Base-by-base conservation (phyloP, 2,329 filamentous ascomycete species). In the Aspergillus chevalieri region DNA sequence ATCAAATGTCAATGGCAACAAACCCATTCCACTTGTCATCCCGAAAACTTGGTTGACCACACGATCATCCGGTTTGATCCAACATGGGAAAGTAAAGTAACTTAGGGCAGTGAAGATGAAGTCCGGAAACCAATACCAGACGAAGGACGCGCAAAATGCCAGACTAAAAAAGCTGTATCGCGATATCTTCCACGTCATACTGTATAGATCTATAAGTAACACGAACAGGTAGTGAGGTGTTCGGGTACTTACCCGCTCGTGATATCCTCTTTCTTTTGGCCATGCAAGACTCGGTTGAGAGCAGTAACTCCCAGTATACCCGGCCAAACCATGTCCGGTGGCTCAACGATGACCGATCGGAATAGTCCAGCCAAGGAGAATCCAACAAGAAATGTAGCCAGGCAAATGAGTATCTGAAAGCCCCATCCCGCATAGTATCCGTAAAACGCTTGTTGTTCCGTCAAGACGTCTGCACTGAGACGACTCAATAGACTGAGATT, bases 71-170 rank as follows among this genome's bases (percentile, higher is more conserved):
- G 71, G 73, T 1, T 67, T 71, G 21, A 74, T 71, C 74, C 72
- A 75, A 54, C 68, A 71, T 26, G 71, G 68, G 68, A 66, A 75
- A 6, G 63, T 65, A 47, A 75, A 71, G 2, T 74, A 71, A 14
- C 71, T 74, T 7, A 79, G 63, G 0, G 68, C 71, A 52, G 71
- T 74, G 57, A 69, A 75, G 1, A 78, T 55, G 22, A 76, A 67
- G 17, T 68, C 76, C 0, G 75, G 77, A 21, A 80, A 69, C 70
- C 74, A 79, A 56, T 80, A 79, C 62, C 77, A 56, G 17, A 57
- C 52, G 43, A 65, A 64, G 9, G 51, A 50, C 8, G n/a, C 46
- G 17, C 43, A 33, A 28, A 57, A 57, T 10, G 63, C 53, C 10
- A 57, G 60, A 4, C 60, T 42, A 43, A 67, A 67, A 46, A 64